Conservation (phyloP, 805 yeast species). For the Danielia oregonensis region DNA sequence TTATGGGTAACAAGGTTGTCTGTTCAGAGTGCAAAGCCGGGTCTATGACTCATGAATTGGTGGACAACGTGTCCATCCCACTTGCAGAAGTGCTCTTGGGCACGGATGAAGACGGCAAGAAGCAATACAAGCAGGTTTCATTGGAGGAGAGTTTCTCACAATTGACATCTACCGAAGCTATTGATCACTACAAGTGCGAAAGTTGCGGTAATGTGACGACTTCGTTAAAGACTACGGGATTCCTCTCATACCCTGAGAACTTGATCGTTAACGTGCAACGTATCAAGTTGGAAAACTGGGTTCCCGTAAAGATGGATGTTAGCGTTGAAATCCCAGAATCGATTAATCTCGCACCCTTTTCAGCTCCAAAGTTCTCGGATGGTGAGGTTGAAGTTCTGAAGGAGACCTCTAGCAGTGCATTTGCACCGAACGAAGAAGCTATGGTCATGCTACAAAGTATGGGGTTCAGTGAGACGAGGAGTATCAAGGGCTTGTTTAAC, state of each 20-base stretch:
- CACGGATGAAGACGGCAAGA: slow-evolving; percentile 42
- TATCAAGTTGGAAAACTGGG: slow-evolving; percentile 85
- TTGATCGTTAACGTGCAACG: slow-evolving; percentile 73
- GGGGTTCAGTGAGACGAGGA: slow-evolving; percentile 81
- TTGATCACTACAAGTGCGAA: slow-evolving; percentile 63
- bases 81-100: slow-evolving; percentile 41
- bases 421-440: slow-evolving; percentile 54
- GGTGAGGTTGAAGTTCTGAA: slow-evolving; percentile 24
- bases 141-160: slow-evolving; percentile 47
- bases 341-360: slow-evolving; percentile 42
- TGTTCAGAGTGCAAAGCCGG: slow-evolving; percentile 59
- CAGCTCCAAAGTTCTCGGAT: slow-evolving; percentile 38
- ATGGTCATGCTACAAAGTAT: slow-evolving; percentile 58
- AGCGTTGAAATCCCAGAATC: slow-evolving; percentile 54
- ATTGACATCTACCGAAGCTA: slow-evolving; percentile 45
- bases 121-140: slow-evolving; percentile 45
- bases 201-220: slow-evolving; percentile 38
- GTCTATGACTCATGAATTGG: slow-evolving; percentile 49
- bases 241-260: slow-evolving; percentile 65
- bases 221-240: slow-evolving; percentile 39
- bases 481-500: slow-evolving; percentile 61
- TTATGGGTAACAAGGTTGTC: slow-evolving; percentile 59
- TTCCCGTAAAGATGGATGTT: slow-evolving; percentile 75
- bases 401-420: slow-evolving; percentile 19
- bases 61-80: slow-evolving; percentile 64